Evolutionary conservation across 2,329 filamentous ascomycete species (phyloP), one percentile per base, ranked within the genome.

Genomic region (Lachnellula arida): DNA sequence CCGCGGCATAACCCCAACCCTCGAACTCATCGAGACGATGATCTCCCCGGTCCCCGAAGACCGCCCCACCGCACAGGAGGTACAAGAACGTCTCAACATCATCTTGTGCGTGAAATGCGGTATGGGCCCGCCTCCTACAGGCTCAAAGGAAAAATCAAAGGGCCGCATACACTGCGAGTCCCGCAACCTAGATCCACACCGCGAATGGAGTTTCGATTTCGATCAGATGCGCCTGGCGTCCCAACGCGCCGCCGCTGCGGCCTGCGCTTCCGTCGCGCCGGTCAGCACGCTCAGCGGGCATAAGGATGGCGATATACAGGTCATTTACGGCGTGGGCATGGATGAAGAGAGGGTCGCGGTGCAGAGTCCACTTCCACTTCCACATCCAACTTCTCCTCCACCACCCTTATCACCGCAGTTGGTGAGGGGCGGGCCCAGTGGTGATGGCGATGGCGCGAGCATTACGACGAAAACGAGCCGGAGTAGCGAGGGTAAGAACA

Each of bases 21-120:
- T 85, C 43, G 75, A 76, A 56, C 70, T 85, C 8, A 75, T 80
- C 1, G 73, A 76, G 42, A 71, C 72, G n/a, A 85, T 85, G 81
- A 69, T 85, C 32, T 74, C 78, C 15, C 71, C 71, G 5, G 72
- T 77, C 47, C 79, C 81, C 0, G 71, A 73, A 25, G 78, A 81
- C 48, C 73, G 82, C n/a, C 81, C 80, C 2, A 72, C 74, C 0
- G 80, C 80, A 3, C 66, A 70, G 9, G 77, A 81, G 60, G 78
- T 83, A 14, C 77, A 81, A 62, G 73, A 77, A 44, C 73, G 73
- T 52, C 73, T 82, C 48, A 81, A 82, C 65, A 71, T 75, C 59
- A 76, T 84, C 56, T 67, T 85, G 39, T 78, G 73, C 1, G 59
- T 67, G 17, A 54, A 60, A 34, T 65, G 61, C 46, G 63, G 62